Conservation (phyloP, 2,329 filamentous ascomycete genomes). For the Periconia macrospinosa region DNA sequence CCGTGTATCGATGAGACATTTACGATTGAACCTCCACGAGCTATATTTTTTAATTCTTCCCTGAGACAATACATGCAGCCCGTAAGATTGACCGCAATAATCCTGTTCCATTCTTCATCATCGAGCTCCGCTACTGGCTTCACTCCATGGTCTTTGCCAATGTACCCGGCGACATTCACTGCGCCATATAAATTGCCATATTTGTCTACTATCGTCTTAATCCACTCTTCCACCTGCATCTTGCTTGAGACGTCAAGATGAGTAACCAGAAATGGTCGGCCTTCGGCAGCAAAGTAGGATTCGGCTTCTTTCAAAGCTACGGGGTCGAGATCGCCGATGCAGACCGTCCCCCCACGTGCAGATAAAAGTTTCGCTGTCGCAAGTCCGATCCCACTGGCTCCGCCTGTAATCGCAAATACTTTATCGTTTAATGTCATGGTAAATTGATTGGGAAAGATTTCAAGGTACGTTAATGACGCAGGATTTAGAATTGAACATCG, state of each 20-base stretch:
- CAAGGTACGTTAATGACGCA: too few species aligned
- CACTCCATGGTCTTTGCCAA: conserved; percentile 1
- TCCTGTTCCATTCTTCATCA: conserved; percentile 18
- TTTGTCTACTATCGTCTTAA: conserved; percentile 37
- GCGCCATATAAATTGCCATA: conserved; percentile 41
- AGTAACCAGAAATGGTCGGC: background rate
- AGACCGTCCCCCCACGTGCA: background rate
- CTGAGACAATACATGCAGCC: conserved; percentile 13
- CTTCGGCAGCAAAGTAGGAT: background rate
- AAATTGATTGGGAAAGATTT: background rate
- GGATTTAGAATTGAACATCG: too few species aligned
- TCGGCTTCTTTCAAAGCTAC: background rate
- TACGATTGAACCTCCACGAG: conserved; percentile 9
- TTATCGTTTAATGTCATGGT: background rate
- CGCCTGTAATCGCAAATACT: background rate
- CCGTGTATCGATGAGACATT: conserved; percentile 9
- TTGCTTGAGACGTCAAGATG: conserved; percentile 19
- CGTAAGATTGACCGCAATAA: conserved; percentile 15
- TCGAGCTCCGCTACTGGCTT: conserved; percentile 13
- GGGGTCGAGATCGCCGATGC: background rate
- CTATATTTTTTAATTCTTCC: conserved; percentile 14
- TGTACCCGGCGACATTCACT: conserved; percentile 43
- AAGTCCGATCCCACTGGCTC: background rate
- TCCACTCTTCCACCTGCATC: conserved; percentile 24
- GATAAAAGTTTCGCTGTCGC: background rate